Evolutionary conservation across 1,284 basidiomycete species (phyloP).

Genomic region (Ganoderma leucocontextum): DNA sequence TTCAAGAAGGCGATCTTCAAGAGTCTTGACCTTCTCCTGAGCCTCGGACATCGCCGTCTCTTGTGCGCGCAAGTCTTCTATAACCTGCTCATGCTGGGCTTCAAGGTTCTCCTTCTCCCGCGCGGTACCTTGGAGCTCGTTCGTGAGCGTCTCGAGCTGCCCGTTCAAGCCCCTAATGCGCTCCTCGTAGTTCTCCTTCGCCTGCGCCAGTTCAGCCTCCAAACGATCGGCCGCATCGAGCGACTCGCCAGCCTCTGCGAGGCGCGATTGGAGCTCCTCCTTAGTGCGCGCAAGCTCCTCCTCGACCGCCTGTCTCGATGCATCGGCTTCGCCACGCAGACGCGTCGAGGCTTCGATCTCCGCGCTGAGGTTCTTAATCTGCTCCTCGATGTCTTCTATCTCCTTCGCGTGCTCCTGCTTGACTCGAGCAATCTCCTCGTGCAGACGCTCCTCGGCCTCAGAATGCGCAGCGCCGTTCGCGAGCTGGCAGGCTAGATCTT

Average conservation of each 20-base stretch:
- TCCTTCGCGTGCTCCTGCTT: conserved; percentile 50
- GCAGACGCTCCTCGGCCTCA: conserved; percentile 33
- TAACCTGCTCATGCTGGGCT: conserved; percentile 33
- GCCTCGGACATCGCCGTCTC: conserved; percentile 16
- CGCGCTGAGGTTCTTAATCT: conserved; percentile 43
- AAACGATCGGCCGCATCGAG: conserved; percentile 31
- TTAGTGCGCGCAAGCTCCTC: conserved; percentile 33
- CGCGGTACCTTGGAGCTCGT: conserved; percentile 19
- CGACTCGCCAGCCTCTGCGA: conserved; percentile 36
- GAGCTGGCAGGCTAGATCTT: conserved; percentile 34
- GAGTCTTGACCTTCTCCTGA: conserved; percentile 24
- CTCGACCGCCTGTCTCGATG: conserved; percentile 30
- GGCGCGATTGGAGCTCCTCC: conserved; percentile 35
- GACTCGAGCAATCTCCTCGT: conserved; percentile 44
- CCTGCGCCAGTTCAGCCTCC: conserved; percentile 32
- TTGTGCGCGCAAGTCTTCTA: conserved; percentile 16
- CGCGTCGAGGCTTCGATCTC: conserved; percentile 46
- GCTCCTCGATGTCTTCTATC: conserved; percentile 46
- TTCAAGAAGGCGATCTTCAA: conserved; percentile 35
- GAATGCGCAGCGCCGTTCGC: conserved; percentile 29
- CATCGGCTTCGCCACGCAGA: conserved; percentile 39
- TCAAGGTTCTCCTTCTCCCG: conserved; percentile 34
- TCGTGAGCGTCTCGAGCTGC: conserved; percentile 19
- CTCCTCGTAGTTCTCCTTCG: conserved; percentile 29
- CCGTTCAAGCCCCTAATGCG: conserved; percentile 25